Evolutionary conservation across 1,139 yeast species (phyloP).

Genomic region (Blastobotrys indianensis): DNA sequence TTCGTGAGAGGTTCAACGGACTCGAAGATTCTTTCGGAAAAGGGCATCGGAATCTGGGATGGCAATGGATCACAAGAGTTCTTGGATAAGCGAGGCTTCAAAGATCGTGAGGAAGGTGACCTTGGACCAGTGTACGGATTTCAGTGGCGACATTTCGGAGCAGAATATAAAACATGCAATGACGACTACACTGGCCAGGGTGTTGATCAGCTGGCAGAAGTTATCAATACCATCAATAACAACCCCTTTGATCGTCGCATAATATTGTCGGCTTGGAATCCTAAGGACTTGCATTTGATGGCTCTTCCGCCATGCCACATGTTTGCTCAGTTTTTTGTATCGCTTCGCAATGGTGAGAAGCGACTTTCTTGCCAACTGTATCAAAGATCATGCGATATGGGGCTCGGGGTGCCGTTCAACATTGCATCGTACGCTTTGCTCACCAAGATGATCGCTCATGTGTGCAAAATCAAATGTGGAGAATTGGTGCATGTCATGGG

Average conservation of each 20-base stretch:
- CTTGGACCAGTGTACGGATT: constrained; percentile 98
- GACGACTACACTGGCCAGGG: constrained; percentile 85
- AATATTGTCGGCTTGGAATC: constrained; percentile 96
- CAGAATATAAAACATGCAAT: constrained; percentile 78
- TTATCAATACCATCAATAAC: constrained; percentile 70
- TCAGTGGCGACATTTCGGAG: constrained; percentile 99
- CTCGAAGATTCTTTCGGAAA: constrained; percentile 66
- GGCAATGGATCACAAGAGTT: constrained; percentile 97
- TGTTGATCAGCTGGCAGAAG: constrained; percentile 77
- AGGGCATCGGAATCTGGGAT: constrained; percentile 95
- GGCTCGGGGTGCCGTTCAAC: constrained; percentile 96
- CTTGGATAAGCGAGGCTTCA: constrained; percentile 74
- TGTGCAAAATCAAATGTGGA: constrained; percentile 90
- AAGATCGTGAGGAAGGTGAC: constrained; percentile 83
- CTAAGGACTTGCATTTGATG: constrained; percentile 88
- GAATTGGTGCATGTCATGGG: constrained; percentile 95
- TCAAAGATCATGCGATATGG: constrained; percentile 99
- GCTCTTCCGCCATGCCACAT: constrained; percentile 99
- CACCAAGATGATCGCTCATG: constrained; percentile 92
- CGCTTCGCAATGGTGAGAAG: constrained; percentile 49
- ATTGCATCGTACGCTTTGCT: constrained; percentile 93
- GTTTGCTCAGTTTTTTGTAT: constrained; percentile 90
- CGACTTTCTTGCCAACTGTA: constrained; percentile 80
- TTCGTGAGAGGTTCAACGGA: constrained; percentile 87
- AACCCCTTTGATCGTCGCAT: constrained; percentile 94